Base-by-base conservation (phyloP, 2,329 filamentous ascomycete genomes). In the Penicillium sp. region DNA sequence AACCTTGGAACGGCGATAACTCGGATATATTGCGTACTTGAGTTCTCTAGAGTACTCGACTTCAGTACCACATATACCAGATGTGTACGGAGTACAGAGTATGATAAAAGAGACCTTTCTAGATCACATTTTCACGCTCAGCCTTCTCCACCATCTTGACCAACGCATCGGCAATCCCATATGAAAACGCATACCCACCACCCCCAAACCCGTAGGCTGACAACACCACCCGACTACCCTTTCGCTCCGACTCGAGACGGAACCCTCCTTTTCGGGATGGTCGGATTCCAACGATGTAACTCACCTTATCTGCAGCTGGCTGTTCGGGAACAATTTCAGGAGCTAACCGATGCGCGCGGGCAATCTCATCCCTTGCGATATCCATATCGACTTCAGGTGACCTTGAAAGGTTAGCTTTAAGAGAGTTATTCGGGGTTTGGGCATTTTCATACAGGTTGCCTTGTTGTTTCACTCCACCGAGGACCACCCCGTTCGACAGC, bases 131-230 rank as follows among this genome's bases (percentile, higher is more conserved):
- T 15, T 71, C 66, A 12, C 66, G 66, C 49, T 75, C 73, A 1
- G 61, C 60, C n/a, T 58, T 61, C 54, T 73, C 68, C 13, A 75
- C 71, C 70, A 75, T 74, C 58, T 66, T 70, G n/a, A 67, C 58
- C 39, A 75, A 39, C 6, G 70, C 68, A 61, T 75, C 70, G 0
- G 70, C 73, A 36, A 75, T 63, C 0, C 73, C 73, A 50, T 75
- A 74, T 2, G 72, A 73, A 52, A 75, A 75, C 1, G 72, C 69
- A 62, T 75, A 76, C 1, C 73, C 73, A 12, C 71, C 73, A 15
- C 73, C 73, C 3, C 73, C 73, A 55, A 75, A 75, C 1, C 73
- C 73, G 56, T 76, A 76, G 0, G 73, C 73, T 0, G 73, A 75
- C 6, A 76, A 36, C 3, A 75, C 42, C 2, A 66, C 64, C 5